These are phyloP conservation scores for Phialophora macrospora DNA, from an alignment of 2,329 filamentous ascomycete species.

Conservation along the genomic window DNA sequence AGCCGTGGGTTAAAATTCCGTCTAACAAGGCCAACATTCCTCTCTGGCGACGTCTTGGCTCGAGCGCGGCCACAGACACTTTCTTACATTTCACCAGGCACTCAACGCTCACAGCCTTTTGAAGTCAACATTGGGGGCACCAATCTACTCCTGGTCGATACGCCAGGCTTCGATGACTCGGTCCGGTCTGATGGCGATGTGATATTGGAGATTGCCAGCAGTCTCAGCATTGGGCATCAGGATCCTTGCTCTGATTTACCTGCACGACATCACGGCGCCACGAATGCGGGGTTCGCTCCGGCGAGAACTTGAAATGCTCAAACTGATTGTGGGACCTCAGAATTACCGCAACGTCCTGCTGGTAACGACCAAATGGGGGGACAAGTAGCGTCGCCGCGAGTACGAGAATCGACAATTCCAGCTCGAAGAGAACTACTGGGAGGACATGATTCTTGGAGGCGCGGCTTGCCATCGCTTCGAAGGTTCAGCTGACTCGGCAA, in stretches of 20 bases:
- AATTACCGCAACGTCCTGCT: conserved; percentile 1
- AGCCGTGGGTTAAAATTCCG: no score
- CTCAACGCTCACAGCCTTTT: neutral
- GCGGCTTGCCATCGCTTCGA: conserved; percentile 1
- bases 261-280: conserved; percentile 1
- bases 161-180: neutral
- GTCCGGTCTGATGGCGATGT: neutral
- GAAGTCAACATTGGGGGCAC: conserved; percentile 1
- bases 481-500: neutral
- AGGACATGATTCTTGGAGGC: neutral
- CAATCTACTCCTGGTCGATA: neutral
- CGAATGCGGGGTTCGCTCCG: neutral
- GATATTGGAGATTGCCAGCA: neutral
- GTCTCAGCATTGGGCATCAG: conserved; percentile 1
- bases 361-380: neutral
- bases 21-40: neutral
- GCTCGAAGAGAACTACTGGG: neutral
- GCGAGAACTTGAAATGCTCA: neutral
- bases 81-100: neutral
- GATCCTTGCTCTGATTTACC: neutral
- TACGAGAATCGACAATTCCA: neutral
- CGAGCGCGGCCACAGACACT: neutral
- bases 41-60: neutral
- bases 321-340: neutral
- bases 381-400: neutral